Conservation (phyloP, 441 rosid genomes). For the Pelargonium citronellum region DNA sequence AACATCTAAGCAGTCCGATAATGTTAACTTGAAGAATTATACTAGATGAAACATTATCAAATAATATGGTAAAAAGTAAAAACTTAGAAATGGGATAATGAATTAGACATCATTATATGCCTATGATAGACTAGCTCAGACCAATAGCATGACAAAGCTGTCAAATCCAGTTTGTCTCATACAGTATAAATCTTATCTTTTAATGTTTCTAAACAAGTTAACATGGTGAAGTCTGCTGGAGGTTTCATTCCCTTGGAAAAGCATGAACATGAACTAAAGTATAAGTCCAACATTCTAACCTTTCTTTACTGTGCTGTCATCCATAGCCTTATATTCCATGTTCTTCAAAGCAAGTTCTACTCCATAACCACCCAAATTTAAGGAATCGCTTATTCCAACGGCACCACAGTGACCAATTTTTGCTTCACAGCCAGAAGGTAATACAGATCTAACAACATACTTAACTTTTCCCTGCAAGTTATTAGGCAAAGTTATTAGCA, state of each 20-base stretch:
- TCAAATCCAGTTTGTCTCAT: conserved; percentile 3
- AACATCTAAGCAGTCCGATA: neutral
- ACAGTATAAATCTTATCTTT: conserved; percentile 8
- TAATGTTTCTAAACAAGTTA: conserved; percentile 1
- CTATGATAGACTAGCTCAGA: conserved; percentile 1
- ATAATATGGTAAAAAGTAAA: conserved; percentile 1
- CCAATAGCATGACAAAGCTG: conserved; percentile 6
- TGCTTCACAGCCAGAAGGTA: conserved; percentile 81
- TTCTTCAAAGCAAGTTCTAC: conserved; percentile 99
- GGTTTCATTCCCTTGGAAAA: neutral
- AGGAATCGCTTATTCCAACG: conserved; percentile 65
- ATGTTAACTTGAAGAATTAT: neutral
- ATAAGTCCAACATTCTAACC: conserved; percentile 39
- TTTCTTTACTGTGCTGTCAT: conserved; percentile 89
- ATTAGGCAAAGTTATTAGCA: conserved; percentile 27
- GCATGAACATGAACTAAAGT: conserved; percentile 4
- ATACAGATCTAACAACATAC: conserved; percentile 88
- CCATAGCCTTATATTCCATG: conserved; percentile 99
- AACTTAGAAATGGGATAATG: conserved; percentile 3
- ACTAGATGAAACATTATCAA: neutral
- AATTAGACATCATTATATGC: neutral
- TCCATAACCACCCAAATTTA: conserved; percentile 95
- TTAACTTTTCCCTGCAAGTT: conserved; percentile 69
- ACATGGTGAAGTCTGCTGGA: conserved; percentile 1
- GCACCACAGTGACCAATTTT: conserved; percentile 72